Base-by-base conservation (phyloP, 1,284 basidiomycete genomes). In the Paramarasmius palmivorus region DNA sequence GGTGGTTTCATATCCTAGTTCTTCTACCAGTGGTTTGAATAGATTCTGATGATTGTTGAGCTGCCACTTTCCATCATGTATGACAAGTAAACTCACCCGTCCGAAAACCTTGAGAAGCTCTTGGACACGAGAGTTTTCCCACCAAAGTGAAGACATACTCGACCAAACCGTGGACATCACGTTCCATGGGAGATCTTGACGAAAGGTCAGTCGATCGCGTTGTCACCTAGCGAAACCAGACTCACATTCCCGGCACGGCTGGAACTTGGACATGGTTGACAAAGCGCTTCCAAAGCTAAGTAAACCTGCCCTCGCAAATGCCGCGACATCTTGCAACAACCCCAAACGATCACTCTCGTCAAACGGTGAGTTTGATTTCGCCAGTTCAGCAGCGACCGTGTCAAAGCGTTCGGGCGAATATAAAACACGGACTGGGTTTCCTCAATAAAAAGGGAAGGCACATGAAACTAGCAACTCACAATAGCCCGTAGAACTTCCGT, bases 401-500 rank as follows among this genome's bases (percentile, higher is more conserved):
- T 76, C 75, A 19, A 97, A 80, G 35, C 92, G 83, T 62, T 92
- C 89, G 29, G 92, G 83, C 15, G 88, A 82, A 73, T 99, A 99
- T 25, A 90, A 75, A 32, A 97, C 94, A 47, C 95, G 91, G 70
- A 90, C 91, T 92, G 50, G 4, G 40, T 9, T 48, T 39, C 37
- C 46, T 40, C 34, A 46, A 36, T 48, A 40, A 9, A 17, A 38
- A 17, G 15, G 22, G 55, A 45, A 39, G 14, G n/a, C 34, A 32
- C 15, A 44, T 38, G 29, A 36, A 35, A 46, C 17, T 32, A 44
- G 23, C 38, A 23, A 75, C 90, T 61, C 62, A 92, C 91, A 98
- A 63, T 97, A 92, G 61, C 95, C 95, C 52, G 84, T 83, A 1
- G 93, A 95, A 51, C 88, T 90, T 14, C 88, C 89, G 68, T 98